These are phyloP conservation scores for Viola odorata DNA, from an alignment of 345 rosid genomes.

Conservation along the genomic window DNA sequence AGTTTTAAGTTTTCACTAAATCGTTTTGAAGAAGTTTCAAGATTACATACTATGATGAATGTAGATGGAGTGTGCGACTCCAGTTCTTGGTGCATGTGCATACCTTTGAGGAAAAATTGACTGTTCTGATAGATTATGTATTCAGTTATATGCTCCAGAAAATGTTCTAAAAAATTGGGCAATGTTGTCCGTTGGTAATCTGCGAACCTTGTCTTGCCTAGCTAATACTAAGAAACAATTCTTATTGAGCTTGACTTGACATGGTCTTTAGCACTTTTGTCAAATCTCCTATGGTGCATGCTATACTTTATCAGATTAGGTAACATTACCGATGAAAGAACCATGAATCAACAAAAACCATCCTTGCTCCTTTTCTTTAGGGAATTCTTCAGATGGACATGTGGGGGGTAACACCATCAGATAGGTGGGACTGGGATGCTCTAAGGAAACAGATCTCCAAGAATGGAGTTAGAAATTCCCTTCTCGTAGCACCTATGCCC, in stretches of 20 bases:
- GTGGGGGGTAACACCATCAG: conserved; percentile 71
- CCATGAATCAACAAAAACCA: no score
- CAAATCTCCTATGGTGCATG: no score
- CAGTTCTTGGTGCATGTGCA: not conserved
- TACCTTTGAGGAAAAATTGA: not conserved
- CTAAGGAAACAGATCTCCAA: conserved; percentile 58
- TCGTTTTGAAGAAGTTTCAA: not conserved
- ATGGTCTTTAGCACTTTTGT: no score
- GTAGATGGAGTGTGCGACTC: not conserved
- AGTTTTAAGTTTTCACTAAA: not conserved
- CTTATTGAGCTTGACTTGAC: no score
- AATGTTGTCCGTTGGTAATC: no score
- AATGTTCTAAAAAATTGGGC: no score
- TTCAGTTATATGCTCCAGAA: no score
- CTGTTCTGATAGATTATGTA: no score
- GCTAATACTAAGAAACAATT: no score
- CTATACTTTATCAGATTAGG: no score
- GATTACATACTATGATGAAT: not conserved
- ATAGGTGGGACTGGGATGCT: conserved; percentile 64
- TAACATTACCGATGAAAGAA: no score
- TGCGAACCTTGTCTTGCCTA: no score
- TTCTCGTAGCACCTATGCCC: conserved; percentile 87
- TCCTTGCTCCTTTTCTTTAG: conserved; percentile 22
- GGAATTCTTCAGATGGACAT: conserved; percentile 89
- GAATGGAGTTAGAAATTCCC: conserved; percentile 82